Percentiles rank a stretch among this genome's conserved stretches.
Evolutionary conservation across 352 stramenopile genomes (phyloP).

Genomic region (Pythium insidiosum): DNA sequence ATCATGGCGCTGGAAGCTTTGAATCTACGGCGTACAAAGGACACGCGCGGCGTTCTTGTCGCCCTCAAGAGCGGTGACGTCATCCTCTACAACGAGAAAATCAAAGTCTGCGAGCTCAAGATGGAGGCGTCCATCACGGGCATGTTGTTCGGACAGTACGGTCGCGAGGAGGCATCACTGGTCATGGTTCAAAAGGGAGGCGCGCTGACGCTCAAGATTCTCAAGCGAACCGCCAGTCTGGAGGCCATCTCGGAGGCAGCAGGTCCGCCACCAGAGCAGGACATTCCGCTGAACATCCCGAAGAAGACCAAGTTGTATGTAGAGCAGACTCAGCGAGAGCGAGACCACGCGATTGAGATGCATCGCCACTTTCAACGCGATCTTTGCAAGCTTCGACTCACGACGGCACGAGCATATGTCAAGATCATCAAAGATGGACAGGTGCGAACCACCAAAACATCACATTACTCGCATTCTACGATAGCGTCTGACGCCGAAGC

Average conservation of each 20-base stretch:
- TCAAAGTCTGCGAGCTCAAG: conserved; percentile 67
- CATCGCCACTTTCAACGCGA: conserved; percentile 89
- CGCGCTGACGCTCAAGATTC: conserved; percentile 81
- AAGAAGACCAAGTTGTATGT: conserved; percentile 94
- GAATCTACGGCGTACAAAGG: conserved; percentile 59
- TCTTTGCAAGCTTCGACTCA: conserved; percentile 85
- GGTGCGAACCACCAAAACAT: no score
- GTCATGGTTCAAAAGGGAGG: conserved; percentile 75
- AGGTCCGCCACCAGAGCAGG: conserved; percentile 83
- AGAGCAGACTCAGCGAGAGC: conserved; percentile 88
- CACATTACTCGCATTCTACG: no score
- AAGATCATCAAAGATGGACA: conserved; percentile 88
- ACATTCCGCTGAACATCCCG: conserved; percentile 88
- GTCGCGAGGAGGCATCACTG: conserved; percentile 80
- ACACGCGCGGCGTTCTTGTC: conserved; percentile 74
- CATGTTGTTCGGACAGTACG: conserved; percentile 84
- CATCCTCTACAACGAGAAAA: conserved; percentile 85
- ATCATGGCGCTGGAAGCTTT: conserved; percentile 80
- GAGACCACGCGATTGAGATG: conserved; percentile 87
- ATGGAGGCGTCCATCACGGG: conserved; percentile 65
- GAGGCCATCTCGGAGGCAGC: conserved; percentile 62
- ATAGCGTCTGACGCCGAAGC: no score
- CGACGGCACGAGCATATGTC: conserved; percentile 82
- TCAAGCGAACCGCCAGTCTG: conserved; percentile 80
- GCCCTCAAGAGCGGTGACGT: conserved; percentile 81